These are phyloP conservation scores for Lasiodiplodia hormozganensis DNA, from an alignment of 2,329 filamentous ascomycete genomes.

Conservation along the genomic window DNA sequence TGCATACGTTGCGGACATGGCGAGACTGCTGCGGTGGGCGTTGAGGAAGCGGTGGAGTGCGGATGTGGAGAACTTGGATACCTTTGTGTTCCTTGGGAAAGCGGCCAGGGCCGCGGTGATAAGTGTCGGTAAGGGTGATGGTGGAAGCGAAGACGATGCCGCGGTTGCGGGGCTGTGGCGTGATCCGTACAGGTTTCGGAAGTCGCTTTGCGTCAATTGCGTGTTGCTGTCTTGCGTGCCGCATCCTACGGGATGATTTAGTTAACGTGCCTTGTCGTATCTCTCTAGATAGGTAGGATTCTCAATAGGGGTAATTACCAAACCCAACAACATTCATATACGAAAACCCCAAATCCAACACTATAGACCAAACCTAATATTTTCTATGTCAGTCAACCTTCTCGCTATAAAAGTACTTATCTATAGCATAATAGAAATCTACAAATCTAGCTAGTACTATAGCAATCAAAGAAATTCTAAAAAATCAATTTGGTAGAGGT, in stretches of 20 bases:
- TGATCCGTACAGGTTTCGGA: background rate
- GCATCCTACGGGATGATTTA: background rate
- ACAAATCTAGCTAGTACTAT: too few species aligned
- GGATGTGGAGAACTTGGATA: background rate
- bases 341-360: too few species aligned
- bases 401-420: too few species aligned
- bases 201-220: background rate
- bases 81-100: background rate
- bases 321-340: too few species aligned
- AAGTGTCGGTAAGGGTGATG: background rate
- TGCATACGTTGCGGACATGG: background rate
- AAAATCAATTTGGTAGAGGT: too few species aligned
- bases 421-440: too few species aligned
- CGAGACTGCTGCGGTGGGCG: background rate
- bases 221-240: background rate
- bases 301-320: too few species aligned
- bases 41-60: background rate
- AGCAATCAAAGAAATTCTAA: too few species aligned
- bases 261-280: too few species aligned
- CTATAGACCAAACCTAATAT: too few species aligned
- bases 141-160: background rate
- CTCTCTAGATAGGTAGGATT: too few species aligned
- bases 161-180: background rate
- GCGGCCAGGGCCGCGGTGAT: background rate
- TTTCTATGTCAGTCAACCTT: too few species aligned